phyloP scores from a whole-genome alignment of 371 early-diverging fungal species.

The Syncephalastrum monosporum region DNA sequence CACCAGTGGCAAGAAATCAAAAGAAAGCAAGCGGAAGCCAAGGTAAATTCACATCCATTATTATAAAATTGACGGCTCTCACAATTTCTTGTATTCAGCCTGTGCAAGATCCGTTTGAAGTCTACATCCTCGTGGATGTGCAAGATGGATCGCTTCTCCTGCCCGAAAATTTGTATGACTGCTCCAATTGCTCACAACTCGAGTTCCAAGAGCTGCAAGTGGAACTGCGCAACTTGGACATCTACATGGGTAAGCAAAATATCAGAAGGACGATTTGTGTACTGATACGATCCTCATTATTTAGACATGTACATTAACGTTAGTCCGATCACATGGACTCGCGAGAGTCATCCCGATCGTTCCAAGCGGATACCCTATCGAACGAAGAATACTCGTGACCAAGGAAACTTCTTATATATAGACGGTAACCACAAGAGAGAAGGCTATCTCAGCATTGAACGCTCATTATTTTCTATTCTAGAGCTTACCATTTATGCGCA shows the following conservation, averaged over 20 bases:
- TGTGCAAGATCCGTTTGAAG: constrained; percentile 64
- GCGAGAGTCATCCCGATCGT: constrained; percentile 38
- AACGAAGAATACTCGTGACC: constrained; percentile 38
- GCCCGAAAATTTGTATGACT: constrained; percentile 75
- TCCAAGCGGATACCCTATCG: constrained; percentile 27
- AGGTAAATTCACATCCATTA: constrained; percentile 31
- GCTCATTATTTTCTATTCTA: constrained; percentile 11
- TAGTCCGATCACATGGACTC: constrained; percentile 65
- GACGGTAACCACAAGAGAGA: constrained; percentile 43
- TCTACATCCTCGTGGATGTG: constrained; percentile 52
- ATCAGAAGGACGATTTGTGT: neutral
- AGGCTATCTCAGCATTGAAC: too few relatives aligned
- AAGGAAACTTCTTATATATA: constrained; percentile 56
- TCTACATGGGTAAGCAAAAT: constrained; percentile 57
- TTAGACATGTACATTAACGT: constrained; percentile 64
- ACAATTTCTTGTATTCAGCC: constrained; percentile 30
- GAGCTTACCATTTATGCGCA: constrained; percentile 66
- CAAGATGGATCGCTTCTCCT: constrained; percentile 61
- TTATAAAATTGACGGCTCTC: neutral
- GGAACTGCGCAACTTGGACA: constrained; percentile 64
- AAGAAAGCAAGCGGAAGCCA: constrained; percentile 58
- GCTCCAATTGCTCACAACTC: constrained; percentile 57
- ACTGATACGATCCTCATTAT: neutral
- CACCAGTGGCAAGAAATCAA: constrained; percentile 41
- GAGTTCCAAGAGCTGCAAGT: constrained; percentile 67